Conservation (phyloP, 805 yeast species). For the Yamadazyma tumulicola region DNA sequence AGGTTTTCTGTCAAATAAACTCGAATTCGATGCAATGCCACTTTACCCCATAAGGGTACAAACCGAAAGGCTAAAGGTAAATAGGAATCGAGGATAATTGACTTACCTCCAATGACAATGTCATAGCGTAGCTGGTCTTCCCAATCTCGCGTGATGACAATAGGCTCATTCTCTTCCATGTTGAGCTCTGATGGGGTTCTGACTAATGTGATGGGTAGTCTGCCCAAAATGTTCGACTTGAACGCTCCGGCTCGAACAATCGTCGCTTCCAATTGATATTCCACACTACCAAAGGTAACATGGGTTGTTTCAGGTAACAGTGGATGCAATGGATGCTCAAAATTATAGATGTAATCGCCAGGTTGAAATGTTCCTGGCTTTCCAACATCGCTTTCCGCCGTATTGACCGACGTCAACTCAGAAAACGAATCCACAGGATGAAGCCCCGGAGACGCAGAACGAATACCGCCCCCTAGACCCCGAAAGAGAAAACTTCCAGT, state of each 20-base stretch:
- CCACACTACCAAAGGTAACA: constrained; percentile 79
- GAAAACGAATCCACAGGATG: constrained; percentile 18
- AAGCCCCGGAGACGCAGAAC: constrained; percentile 30
- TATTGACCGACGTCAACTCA: constrained; percentile 16
- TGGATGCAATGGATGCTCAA: constrained; percentile 83
- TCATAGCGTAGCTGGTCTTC: constrained; percentile 89
- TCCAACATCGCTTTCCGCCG: constrained; percentile 16
- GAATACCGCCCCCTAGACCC: constrained; percentile 23
- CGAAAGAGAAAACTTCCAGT: constrained; percentile 19
- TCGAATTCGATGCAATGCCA: constrained; percentile 80
- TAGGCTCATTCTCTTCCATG: constrained; percentile 89
- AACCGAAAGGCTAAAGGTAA: constrained; percentile 82
- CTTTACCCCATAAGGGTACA: constrained; percentile 77
- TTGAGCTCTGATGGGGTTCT: constrained; percentile 76
- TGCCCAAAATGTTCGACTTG: constrained; percentile 68
- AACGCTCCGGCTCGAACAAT: constrained; percentile 83
- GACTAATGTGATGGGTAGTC: constrained; percentile 60
- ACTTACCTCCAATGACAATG: constrained; percentile 85
- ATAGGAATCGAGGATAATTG: constrained; percentile 76
- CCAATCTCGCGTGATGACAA: constrained; percentile 88
- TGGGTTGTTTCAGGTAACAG: constrained; percentile 75
- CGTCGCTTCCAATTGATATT: constrained; percentile 64
- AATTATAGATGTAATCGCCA: constrained; percentile 90
- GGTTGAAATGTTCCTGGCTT: constrained; percentile 53
- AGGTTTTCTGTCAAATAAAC: constrained; percentile 83